Percentiles rank a stretch among this genome's conserved stretches.
Conservation (phyloP, 805 yeast species). For the Zygosaccharomyces gambellarensis region DNA sequence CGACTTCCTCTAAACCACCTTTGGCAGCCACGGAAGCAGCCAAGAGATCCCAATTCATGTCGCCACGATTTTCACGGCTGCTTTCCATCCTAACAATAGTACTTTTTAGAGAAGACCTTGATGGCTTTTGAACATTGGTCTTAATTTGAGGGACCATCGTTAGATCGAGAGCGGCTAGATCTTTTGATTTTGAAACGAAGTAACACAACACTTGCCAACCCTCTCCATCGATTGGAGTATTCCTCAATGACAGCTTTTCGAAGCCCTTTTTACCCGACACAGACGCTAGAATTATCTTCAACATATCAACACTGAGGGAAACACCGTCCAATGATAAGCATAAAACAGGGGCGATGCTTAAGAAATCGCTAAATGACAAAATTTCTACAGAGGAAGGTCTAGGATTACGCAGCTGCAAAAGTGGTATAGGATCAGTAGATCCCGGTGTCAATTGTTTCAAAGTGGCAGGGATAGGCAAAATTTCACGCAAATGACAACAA, state of each 20-base stretch:
- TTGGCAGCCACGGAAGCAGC: constrained; percentile 69
- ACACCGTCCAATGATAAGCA: constrained; percentile 81
- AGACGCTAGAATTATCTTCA: constrained; percentile 62
- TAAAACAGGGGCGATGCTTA: constrained; percentile 76
- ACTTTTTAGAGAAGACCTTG: constrained; percentile 30
- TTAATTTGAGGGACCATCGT: constrained; percentile 44
- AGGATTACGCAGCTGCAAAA: constrained; percentile 74
- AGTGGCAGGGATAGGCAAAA: constrained; percentile 87
- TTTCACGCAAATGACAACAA: constrained; percentile 89
- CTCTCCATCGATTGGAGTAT: constrained; percentile 64
- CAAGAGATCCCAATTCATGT: constrained; percentile 78
- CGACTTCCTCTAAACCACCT: constrained; percentile 75
- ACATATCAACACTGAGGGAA: constrained; percentile 65
- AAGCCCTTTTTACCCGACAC: constrained; percentile 58
- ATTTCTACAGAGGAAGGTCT: constrained; percentile 85
- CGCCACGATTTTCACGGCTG: constrained; percentile 46
- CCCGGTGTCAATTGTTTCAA: constrained; percentile 71
- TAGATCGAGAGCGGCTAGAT: constrained; percentile 56
- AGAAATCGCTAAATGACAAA: constrained; percentile 79
- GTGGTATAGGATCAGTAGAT: constrained; percentile 74
- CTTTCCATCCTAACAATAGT: constrained; percentile 37
- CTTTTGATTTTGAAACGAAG: constrained; percentile 62
- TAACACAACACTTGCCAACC: constrained; percentile 84
- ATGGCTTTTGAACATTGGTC: constrained; percentile 37
- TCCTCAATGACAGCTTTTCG: constrained; percentile 70